Evolutionary conservation across 2,329 filamentous ascomycete species (phyloP), one percentile per base, ranked within the genome.

Genomic region (Colletotrichum lupini): DNA sequence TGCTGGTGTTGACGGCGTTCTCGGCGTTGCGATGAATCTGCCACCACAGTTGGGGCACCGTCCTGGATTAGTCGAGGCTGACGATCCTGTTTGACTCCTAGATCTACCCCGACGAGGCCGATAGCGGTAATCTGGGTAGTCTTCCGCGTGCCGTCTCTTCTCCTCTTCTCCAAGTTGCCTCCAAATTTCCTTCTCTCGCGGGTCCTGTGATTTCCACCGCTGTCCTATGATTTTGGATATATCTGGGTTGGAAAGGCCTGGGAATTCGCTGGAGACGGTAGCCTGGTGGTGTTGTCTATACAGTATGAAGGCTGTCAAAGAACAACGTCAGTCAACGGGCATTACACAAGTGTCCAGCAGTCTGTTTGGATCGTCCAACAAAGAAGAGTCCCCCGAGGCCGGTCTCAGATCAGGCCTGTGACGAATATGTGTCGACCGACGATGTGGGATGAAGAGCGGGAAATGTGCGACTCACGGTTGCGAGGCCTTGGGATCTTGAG

Each of bases 201-300:
- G 88, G 4, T 91, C 84, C 79, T 97, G 92, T 68, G 91, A 89
- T 79, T 93, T 92, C 97, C 97, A 99, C 89, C 95, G 93, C 81
- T 95, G 91, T 65, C 96, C 96, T 77, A 98, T 97, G 78, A 98
- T 97, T 84, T 98, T 98, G 76, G 96, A 98, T 78, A 98, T 97
- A 65, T 98, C 95, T 3, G 96, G 96, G 83, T 98, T 98, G 58
- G 95, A 92, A 76, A 98, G 90, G 57, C 95, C 94, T n/a, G 95
- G 96, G 79, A 98, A 90, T 77, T 94, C 89, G 67, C 92, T 88
- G 49, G 95, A 93, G 63, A 98, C 94, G 61, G 91, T 87, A 22
- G 93, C 91, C 83, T 98, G 96, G 79, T 97, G 93, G 82, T 97
- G 93, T 81, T 98, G 95, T 52, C 97, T 95, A 85, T 98, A 99